Evolutionary conservation across 345 rosid genomes (phyloP).

Genomic region (Zanthoxylum bungeanum): DNA sequence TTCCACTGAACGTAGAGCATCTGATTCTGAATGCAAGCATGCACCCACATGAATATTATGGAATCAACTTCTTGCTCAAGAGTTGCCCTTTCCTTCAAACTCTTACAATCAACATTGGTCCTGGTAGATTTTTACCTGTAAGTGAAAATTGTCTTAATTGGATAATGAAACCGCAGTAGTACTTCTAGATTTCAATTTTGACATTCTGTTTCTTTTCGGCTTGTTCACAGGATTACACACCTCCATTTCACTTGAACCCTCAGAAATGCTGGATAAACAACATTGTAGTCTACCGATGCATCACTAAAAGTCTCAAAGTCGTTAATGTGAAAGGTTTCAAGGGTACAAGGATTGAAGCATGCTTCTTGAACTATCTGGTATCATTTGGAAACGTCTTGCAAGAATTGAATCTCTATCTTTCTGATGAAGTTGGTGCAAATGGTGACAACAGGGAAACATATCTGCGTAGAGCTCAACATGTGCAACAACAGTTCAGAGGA

Average conservation of each 20-base stretch:
- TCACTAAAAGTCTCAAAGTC: slow-evolving; percentile 25
- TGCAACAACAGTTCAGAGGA: background rate
- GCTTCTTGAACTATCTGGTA: slow-evolving; percentile 24
- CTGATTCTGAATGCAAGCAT: slow-evolving; percentile 32
- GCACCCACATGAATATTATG: slow-evolving; percentile 31
- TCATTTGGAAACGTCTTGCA: slow-evolving; percentile 21
- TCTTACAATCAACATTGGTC: slow-evolving; percentile 33
- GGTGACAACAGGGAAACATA: slow-evolving; percentile 3
- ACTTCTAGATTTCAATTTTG: background rate
- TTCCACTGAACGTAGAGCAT: slow-evolving; percentile 22
- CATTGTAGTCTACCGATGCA: slow-evolving; percentile 12
- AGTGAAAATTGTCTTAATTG: background rate
- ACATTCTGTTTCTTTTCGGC: too few relatives aligned
- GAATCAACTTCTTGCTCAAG: slow-evolving; percentile 33
- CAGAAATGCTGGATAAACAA: slow-evolving; percentile 7
- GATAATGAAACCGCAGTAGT: background rate
- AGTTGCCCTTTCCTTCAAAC: slow-evolving; percentile 32
- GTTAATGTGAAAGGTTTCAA: slow-evolving; percentile 34
- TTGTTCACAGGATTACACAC: slow-evolving; percentile 15
- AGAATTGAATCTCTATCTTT: slow-evolving; percentile 22
- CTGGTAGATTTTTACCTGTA: slow-evolving; percentile 25
- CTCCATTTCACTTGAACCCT: slow-evolving; percentile 13
- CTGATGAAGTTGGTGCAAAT: background rate
- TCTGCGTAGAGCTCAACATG: background rate
- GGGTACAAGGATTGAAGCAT: slow-evolving; percentile 13